Evolutionary conservation across 2,329 filamentous ascomycete genomes (phyloP).

Genomic region (Diaporthe destruens): DNA sequence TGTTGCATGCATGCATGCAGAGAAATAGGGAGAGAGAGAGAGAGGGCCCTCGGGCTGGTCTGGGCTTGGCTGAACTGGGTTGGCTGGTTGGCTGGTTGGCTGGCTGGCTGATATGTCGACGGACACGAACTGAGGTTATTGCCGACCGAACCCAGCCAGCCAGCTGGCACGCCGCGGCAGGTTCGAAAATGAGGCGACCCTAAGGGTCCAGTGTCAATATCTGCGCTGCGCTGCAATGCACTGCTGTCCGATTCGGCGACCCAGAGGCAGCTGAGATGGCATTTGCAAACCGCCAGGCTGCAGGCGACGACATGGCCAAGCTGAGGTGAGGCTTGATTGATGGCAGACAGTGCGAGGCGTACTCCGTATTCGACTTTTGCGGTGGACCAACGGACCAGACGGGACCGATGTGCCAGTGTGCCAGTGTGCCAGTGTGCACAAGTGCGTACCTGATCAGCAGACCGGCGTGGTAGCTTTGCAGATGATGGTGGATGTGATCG

Average conservation of each 20-base stretch:
- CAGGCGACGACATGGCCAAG: constrained; percentile 1
- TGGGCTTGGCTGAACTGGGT: background rate
- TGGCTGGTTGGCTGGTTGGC: background rate
- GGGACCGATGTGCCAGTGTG: too few species aligned
- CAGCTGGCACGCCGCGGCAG: background rate
- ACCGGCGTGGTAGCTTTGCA: background rate
- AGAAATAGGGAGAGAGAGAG: too few species aligned
- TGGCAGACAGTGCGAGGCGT: background rate
- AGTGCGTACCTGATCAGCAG: constrained; percentile 9
- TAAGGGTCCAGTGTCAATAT: background rate
- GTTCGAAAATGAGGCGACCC: background rate
- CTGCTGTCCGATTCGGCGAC: background rate
- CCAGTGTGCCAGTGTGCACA: background rate
- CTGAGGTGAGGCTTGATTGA: background rate
- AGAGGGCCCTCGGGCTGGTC: background rate
- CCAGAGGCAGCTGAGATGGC: background rate
- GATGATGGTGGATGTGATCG: constrained; percentile 1
- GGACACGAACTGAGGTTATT: background rate
- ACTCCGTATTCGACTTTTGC: background rate
- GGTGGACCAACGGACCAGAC: background rate
- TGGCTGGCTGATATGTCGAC: background rate
- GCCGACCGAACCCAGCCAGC: background rate
- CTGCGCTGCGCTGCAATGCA: constrained; percentile 21
- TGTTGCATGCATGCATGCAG: background rate
- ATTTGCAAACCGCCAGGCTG: background rate